A percentile compares a stretch with the other conserved stretches of the same genome.
phyloP scores from a whole-genome alignment of 129 eudicot genomes.

The Sambucus nigra region DNA sequence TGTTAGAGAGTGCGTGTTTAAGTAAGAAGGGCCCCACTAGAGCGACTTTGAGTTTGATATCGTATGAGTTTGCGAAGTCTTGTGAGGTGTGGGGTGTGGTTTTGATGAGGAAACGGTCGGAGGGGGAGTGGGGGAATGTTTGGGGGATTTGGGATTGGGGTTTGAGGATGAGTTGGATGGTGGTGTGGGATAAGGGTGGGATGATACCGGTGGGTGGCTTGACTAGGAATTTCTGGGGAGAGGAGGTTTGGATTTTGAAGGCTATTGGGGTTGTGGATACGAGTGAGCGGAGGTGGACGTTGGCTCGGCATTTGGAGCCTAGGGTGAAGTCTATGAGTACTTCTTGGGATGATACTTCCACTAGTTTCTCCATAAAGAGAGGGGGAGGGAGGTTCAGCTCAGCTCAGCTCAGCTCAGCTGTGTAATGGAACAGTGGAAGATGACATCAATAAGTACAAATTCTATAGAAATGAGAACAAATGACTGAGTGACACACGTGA shows the following conservation, averaged over 20 bases:
- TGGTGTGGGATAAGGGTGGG: conserved; percentile 51
- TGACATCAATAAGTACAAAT: too few relatives aligned
- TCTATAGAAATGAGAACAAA: too few relatives aligned
- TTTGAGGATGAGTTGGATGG: conserved; percentile 61
- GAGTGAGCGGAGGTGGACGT: conserved; percentile 41
- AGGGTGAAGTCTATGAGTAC: conserved; percentile 45
- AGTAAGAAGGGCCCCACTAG: conserved; percentile 54
- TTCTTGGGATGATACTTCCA: conserved; percentile 44
- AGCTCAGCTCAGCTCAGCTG: too few relatives aligned
- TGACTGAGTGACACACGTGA: too few relatives aligned
- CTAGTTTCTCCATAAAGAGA: conserved; percentile 63
- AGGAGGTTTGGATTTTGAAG: conserved; percentile 67
- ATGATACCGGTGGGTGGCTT: conserved; percentile 65
- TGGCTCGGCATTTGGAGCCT: conserved; percentile 58
- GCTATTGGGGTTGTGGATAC: conserved; percentile 31
- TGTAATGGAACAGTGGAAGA: too few relatives aligned
- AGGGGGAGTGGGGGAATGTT: conserved; percentile 45
- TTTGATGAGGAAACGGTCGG: conserved; percentile 58
- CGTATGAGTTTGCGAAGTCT: conserved; percentile 26
- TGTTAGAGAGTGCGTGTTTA: conserved; percentile 38
- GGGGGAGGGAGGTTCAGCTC: too few relatives aligned
- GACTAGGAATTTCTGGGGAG: conserved; percentile 67
- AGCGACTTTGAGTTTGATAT: conserved; percentile 55
- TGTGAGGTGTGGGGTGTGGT: conserved; percentile 12
- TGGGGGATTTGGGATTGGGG: conserved; percentile 64